Percentiles rank a stretch among this genome's conserved stretches.
Conservation (phyloP, 257 asterid species). For the Solanum chmielewskii region DNA sequence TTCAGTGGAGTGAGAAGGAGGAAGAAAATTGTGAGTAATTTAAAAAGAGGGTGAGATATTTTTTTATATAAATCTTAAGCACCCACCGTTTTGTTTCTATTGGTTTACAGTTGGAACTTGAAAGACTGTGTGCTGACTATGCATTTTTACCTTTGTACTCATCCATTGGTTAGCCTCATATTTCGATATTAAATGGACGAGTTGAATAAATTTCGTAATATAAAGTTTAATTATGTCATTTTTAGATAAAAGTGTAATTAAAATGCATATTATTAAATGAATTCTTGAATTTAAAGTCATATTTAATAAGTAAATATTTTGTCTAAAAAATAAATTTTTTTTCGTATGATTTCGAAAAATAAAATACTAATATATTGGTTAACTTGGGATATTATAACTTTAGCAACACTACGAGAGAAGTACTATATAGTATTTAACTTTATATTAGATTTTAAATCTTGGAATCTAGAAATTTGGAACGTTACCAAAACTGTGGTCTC, state of each 20-base stretch:
- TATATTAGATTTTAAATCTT: too few species aligned
- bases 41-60: neutral
- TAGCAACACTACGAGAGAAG: too few species aligned
- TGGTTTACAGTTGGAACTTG: neutral
- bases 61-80: neutral
- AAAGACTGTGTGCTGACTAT: constrained; percentile 29
- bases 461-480: too few species aligned
- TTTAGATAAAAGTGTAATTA: too few species aligned
- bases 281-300: fast-evolving
- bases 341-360: too few species aligned
- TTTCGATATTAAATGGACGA: neutral
- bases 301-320: too few species aligned
- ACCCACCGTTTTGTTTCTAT: neutral
- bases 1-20: neutral
- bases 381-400: too few species aligned
- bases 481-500: neutral
- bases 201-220: fast-evolving
- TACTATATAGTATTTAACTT: too few species aligned
- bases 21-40: neutral
- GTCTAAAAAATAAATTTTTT: too few species aligned
- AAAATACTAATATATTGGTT: too few species aligned
- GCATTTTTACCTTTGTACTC: neutral
- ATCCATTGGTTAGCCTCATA: neutral
- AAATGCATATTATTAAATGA: too few species aligned
- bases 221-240: too few species aligned